phyloP scores from a whole-genome alignment of 257 asterid species.

The Agastache rugosa region DNA sequence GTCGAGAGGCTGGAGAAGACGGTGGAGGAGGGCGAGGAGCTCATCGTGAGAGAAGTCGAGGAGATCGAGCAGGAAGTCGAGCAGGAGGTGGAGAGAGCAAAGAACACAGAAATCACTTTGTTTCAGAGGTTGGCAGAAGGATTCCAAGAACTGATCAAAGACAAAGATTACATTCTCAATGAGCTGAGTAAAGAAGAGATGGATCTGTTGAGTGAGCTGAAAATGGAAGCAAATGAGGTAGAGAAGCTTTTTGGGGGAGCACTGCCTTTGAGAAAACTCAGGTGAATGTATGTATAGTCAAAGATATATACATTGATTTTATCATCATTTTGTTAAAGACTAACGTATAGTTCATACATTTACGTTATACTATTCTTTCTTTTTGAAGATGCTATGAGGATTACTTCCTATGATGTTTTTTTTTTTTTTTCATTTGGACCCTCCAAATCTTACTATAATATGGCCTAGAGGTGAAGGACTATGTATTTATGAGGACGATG shows the following conservation, averaged over 20 bases:
- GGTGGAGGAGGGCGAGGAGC: slow-evolving; percentile 91
- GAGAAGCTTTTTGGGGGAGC: slow-evolving; percentile 81
- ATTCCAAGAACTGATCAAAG: slow-evolving; percentile 70
- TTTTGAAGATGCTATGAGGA: neutral
- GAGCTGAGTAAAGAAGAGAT: slow-evolving; percentile 85
- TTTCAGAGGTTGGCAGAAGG: slow-evolving; percentile 70
- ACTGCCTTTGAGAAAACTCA: slow-evolving; percentile 75
- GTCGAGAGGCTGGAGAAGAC: slow-evolving; percentile 93
- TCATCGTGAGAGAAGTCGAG: slow-evolving; percentile 77
- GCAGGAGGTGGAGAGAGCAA: slow-evolving; percentile 68
- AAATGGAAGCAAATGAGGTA: slow-evolving; percentile 89
- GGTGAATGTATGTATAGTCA: slow-evolving; percentile 43
- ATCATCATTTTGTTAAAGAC: slow-evolving; percentile 28
- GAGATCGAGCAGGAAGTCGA: slow-evolving; percentile 80
- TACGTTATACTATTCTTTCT: neutral
- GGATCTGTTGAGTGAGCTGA: slow-evolving; percentile 72
- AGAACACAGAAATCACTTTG: slow-evolving; percentile 60
- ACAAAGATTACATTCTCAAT: slow-evolving; percentile 65
- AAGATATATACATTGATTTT: neutral
- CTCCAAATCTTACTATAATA: too few species aligned
- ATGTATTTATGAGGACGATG: too few species aligned
- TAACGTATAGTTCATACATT: slow-evolving; percentile 22
- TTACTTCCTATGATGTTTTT: neutral
- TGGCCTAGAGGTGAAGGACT: too few species aligned
- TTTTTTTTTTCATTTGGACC: neutral